These are phyloP conservation scores for Saccharomyces hybrid DNA, from an alignment of 1,139 yeast genomes.

Conservation along the genomic window DNA sequence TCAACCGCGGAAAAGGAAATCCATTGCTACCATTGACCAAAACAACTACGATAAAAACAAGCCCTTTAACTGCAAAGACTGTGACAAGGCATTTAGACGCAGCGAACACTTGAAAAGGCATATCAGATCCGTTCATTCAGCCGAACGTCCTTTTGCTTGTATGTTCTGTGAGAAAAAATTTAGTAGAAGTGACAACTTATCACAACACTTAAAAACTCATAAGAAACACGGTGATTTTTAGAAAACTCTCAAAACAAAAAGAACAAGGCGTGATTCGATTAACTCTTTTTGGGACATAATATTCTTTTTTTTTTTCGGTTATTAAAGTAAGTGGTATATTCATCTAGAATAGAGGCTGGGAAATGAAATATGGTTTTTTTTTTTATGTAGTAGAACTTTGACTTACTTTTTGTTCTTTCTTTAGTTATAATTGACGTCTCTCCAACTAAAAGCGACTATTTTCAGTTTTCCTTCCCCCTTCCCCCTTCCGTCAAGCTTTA, in stretches of 20 bases:
- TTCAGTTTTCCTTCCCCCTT: too few species aligned
- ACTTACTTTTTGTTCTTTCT: too few species aligned
- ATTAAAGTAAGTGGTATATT: not conserved
- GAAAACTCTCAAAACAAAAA: not conserved
- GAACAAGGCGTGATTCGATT: not conserved
- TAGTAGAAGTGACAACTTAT: conserved; percentile 68
- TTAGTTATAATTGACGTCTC: too few species aligned
- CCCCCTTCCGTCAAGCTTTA: too few species aligned
- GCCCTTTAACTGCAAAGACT: conserved; percentile 35
- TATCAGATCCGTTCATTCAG: conserved; percentile 56
- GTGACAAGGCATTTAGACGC: conserved; percentile 49
- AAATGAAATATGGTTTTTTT: not conserved
- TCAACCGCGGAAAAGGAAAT: not conserved
- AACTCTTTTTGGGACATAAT: not conserved
- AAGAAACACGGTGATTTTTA: conserved; percentile 31
- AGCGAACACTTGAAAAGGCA: conserved; percentile 77
- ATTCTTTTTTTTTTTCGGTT: not conserved
- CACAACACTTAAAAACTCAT: conserved; percentile 74
- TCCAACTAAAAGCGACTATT: too few species aligned
- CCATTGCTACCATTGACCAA: not conserved
- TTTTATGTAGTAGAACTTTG: too few species aligned
- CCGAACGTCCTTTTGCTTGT: conserved; percentile 69
- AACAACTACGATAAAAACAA: conserved; percentile 24
- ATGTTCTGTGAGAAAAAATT: conserved; percentile 63
- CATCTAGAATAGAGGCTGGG: not conserved